Evolutionary conservation across 768 basidiomycete genomes (phyloP).

Genomic region (Mycena polygramma): DNA sequence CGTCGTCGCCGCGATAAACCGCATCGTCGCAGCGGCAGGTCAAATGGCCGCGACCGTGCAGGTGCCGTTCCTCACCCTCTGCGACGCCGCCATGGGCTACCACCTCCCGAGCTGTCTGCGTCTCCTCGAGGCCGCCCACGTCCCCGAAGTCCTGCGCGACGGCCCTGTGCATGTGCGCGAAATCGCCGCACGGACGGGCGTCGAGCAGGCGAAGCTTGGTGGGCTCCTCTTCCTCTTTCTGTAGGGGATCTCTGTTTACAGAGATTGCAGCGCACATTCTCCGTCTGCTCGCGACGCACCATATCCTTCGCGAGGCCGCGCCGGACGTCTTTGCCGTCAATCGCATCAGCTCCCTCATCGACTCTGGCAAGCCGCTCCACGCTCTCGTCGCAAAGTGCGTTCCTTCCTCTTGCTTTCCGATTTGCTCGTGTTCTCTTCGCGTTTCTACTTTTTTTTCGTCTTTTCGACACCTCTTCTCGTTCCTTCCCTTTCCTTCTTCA

Average conservation of each 20-base stretch:
- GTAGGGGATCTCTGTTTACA: neutral
- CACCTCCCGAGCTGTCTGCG: constrained; percentile 83
- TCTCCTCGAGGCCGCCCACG: constrained; percentile 78
- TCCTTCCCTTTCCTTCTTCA: neutral
- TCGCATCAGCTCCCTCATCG: constrained; percentile 75
- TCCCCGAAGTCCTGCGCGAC: constrained; percentile 77
- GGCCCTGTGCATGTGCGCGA: constrained; percentile 66
- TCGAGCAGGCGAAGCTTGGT: constrained; percentile 68
- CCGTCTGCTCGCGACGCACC: constrained; percentile 83
- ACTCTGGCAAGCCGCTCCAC: constrained; percentile 71
- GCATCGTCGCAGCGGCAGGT: constrained; percentile 77
- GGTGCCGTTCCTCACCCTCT: constrained; percentile 76
- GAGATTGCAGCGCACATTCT: constrained; percentile 71
- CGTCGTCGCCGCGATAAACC: constrained; percentile 70
- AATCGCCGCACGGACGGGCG: constrained; percentile 59
- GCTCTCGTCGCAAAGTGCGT: constrained; percentile 48
- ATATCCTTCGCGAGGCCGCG: constrained; percentile 75
- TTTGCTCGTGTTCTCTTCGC: neutral
- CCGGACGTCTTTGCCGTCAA: constrained; percentile 83
- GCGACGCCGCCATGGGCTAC: constrained; percentile 83
- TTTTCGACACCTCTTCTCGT: no score
- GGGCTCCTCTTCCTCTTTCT: constrained; percentile 19
- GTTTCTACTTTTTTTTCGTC: neutral
- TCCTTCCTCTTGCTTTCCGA: neutral
- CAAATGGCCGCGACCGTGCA: constrained; percentile 77